These are phyloP conservation scores for Cladophialophora chaetospira DNA, from an alignment of 2,329 filamentous ascomycete species.

Conservation along the genomic window DNA sequence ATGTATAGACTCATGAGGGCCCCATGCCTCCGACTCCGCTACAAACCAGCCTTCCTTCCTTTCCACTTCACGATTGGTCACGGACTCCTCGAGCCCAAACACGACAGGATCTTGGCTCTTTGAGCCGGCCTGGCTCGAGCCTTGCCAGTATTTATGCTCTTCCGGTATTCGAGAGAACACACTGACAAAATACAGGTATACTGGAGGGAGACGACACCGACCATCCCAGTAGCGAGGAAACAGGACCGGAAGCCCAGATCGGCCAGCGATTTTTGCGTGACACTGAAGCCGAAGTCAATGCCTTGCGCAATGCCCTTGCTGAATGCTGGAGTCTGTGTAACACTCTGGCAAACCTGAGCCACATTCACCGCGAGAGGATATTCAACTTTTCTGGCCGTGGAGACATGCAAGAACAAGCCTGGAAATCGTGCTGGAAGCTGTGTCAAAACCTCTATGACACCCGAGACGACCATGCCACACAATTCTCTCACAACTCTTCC, in stretches of 20 bases:
- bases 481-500: conserved; percentile 47
- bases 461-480: conserved; percentile 68
- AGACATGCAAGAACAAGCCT: conserved; percentile 82
- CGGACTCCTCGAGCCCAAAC: conserved; percentile 34
- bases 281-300: conserved; percentile 60
- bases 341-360: conserved; percentile 81
- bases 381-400: conserved; percentile 74
- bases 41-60: conserved; percentile 30
- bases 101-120: conserved; percentile 36
- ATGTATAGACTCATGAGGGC: conserved; percentile 18
- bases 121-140: conserved; percentile 36
- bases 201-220: conserved; percentile 37
- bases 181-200: conserved; percentile 33
- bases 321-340: conserved; percentile 96
- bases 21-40: conserved; percentile 31
- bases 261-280: conserved; percentile 44
- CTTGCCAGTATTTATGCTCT: conserved; percentile 36
- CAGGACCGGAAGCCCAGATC: conserved; percentile 22
- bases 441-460: conserved; percentile 88
- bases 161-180: conserved; percentile 33
- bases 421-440: conserved; percentile 91
- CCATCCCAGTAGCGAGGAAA: conserved; percentile 33
- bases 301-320: conserved; percentile 73
- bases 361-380: conserved; percentile 75
- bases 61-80: conserved; percentile 32